Conservation (phyloP, 1,284 basidiomycete species). For the Tetrapyrgos nigripes region DNA sequence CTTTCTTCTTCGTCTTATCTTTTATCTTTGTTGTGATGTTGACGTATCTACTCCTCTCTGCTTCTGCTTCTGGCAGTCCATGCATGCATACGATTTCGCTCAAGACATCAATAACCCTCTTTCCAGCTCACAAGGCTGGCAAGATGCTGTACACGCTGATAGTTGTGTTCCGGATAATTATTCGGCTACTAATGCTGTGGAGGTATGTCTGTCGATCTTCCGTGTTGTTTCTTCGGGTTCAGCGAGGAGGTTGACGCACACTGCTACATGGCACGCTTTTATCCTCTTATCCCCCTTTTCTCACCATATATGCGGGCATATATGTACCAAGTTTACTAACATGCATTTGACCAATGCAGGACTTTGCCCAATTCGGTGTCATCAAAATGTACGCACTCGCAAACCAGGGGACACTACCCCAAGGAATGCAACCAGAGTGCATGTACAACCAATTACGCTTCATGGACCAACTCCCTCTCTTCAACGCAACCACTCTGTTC, state of each 20-base stretch:
- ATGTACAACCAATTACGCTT: conserved; percentile 18
- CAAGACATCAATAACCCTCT: background rate
- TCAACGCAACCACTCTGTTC: conserved; percentile 8
- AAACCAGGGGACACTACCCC: conserved; percentile 2
- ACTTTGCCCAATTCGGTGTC: conserved; percentile 19
- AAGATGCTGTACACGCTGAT: conserved; percentile 1
- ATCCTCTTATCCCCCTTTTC: background rate
- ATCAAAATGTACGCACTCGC: conserved; percentile 11
- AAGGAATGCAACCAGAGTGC: conserved; percentile 13
- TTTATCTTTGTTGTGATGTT: too few relatives aligned
- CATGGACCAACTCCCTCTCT: conserved; percentile 3
- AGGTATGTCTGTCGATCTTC: background rate
- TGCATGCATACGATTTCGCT: conserved; percentile 8
- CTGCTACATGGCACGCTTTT: too few relatives aligned
- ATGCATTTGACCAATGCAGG: conserved; percentile 10
- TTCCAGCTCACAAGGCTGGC: conserved; percentile 3
- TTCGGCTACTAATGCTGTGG: conserved; percentile 7
- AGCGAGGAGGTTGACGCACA: too few relatives aligned
- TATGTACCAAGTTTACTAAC: too few relatives aligned
- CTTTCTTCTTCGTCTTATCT: too few relatives aligned
- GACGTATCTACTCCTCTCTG: background rate
- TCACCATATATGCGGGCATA: background rate
- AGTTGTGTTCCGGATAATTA: conserved; percentile 12
- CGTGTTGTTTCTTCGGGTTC: background rate
- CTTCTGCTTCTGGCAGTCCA: background rate